These are phyloP conservation scores for Silybum marianum DNA, from an alignment of 129 eudicot genomes.

Conservation along the genomic window DNA sequence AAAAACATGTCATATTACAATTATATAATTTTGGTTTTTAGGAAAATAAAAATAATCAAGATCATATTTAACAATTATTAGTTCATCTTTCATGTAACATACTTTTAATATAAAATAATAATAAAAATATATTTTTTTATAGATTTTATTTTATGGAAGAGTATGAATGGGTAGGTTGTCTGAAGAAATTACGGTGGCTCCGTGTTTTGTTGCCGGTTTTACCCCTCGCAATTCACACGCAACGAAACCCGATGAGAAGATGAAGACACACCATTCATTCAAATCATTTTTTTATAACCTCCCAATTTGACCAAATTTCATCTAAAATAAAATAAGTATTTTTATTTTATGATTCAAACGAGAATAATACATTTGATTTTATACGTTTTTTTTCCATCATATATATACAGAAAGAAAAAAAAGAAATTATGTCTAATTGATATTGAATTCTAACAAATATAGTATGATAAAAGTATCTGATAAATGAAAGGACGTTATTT, in stretches of 20 bases:
- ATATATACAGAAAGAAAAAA: no score
- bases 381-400: no score
- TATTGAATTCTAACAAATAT: no score
- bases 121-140: background rate
- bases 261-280: conserved; percentile 15
- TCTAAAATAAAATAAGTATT: background rate
- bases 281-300: conserved; percentile 14
- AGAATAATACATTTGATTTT: no score
- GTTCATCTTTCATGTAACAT: no score
- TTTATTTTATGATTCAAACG: no score
- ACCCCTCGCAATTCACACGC: conserved; percentile 22
- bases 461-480: no score
- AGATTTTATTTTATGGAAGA: conserved; percentile 2
- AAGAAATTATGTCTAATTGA: no score
- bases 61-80: no score
- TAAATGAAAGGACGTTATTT: no score
- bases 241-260: conserved; percentile 32
- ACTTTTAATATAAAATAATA: background rate
- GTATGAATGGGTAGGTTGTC: conserved; percentile 5
- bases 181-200: conserved; percentile 44
- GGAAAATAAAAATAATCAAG: no score
- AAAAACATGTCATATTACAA: background rate
- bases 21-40: background rate
- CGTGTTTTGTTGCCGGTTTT: conserved; percentile 41
- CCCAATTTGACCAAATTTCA: conserved; percentile 23